Percentiles rank a stretch among this genome's conserved stretches.
Evolutionary conservation across 768 basidiomycete species (phyloP).

Genomic region (Pleurotus eryngii): DNA sequence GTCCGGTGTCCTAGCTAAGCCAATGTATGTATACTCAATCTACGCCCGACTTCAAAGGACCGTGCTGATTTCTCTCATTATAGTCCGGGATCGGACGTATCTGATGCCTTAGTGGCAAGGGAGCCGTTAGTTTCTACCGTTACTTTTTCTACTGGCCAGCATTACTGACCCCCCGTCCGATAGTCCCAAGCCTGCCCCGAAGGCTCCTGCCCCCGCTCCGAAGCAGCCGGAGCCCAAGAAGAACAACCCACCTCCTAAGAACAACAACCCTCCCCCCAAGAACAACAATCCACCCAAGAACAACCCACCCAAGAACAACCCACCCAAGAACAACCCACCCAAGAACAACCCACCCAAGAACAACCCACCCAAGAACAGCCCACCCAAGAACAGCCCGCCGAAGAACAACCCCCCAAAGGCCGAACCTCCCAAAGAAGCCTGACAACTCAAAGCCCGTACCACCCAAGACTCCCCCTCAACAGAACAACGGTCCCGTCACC

Average conservation of each 20-base stretch:
- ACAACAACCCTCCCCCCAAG: neutral
- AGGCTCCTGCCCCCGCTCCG: neutral
- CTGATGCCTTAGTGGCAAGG: neutral
- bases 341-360: neutral
- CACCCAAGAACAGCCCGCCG: neutral
- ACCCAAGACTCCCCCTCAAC: neutral
- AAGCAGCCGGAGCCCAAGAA: neutral
- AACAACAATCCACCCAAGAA: neutral
- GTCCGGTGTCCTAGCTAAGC: slow-evolving; percentile 1
- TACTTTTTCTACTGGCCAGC: neutral
- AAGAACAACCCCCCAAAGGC: neutral
- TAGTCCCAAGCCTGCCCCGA: slow-evolving; percentile 1
- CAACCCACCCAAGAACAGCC: neutral
- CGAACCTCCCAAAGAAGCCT: neutral
- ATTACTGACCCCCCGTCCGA: neutral
- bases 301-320: neutral
- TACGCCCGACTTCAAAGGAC: neutral
- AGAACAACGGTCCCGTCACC: neutral
- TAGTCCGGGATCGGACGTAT: neutral
- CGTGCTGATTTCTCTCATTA: neutral
- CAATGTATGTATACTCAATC: neutral
- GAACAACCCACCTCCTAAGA: neutral
- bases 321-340: neutral
- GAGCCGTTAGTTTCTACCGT: neutral
- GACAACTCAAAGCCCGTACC: neutral